Conservation (phyloP, 164 flowering plant species). For the Umbellularia californica region DNA sequence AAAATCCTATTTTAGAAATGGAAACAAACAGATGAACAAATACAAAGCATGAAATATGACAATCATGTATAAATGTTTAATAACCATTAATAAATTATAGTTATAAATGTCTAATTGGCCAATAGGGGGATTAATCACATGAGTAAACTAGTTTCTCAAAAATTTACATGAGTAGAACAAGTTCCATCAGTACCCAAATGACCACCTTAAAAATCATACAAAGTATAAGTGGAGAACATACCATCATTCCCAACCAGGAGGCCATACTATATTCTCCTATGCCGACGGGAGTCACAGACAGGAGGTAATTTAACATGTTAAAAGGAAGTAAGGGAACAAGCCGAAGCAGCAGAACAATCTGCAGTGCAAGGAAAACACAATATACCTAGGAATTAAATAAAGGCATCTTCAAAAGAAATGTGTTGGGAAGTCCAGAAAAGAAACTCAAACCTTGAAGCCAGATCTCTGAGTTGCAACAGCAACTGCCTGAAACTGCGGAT, state of each 20-base stretch:
- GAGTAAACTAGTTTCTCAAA: too few species aligned
- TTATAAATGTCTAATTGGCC: neutral
- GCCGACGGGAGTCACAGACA: conserved; percentile 86
- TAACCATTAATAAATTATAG: too few species aligned
- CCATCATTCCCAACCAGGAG: conserved; percentile 99
- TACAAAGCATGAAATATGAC: too few species aligned
- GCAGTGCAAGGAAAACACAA: conserved; percentile 14
- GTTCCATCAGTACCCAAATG: neutral
- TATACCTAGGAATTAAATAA: neutral
- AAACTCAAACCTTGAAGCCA: conserved; percentile 72
- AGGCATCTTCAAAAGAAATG: neutral
- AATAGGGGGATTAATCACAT: neutral
- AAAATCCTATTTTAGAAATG: too few species aligned
- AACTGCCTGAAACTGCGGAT: conserved; percentile 83
- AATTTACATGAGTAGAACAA: neutral
- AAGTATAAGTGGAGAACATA: conserved; percentile 19
- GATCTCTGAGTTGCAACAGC: conserved; percentile 80
- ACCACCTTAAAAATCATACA: neutral
- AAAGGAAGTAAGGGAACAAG: conserved; percentile 95
- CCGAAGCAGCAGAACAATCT: conserved; percentile 91
- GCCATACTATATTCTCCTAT: conserved; percentile 78
- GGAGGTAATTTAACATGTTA: conserved; percentile 90
- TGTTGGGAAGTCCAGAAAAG: neutral
- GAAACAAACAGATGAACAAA: too few species aligned
- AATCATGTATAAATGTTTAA: too few species aligned